Evolutionary conservation across 768 basidiomycete genomes (phyloP).

Genomic region (Pisolithus marmoratus): DNA sequence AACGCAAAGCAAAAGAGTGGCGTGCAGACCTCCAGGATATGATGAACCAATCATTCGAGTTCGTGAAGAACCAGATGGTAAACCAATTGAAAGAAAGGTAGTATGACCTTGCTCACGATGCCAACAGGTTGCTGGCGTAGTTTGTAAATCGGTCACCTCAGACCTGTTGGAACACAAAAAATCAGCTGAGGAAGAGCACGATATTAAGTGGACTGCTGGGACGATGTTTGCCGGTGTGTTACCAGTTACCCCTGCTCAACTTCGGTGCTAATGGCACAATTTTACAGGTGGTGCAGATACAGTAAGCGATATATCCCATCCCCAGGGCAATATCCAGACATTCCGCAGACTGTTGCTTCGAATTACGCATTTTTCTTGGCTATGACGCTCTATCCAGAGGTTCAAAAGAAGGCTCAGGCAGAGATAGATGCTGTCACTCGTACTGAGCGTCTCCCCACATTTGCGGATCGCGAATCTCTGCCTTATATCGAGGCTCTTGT

Average conservation of each 20-base stretch:
- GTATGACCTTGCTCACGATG: background rate
- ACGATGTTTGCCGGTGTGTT: conserved; percentile 20
- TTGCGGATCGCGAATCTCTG: conserved; percentile 7
- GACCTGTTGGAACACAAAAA: conserved; percentile 43
- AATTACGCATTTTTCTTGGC: conserved; percentile 9
- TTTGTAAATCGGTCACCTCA: conserved; percentile 43
- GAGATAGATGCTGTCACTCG: conserved; percentile 10
- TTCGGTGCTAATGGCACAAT: background rate
- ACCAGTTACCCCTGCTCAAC: background rate
- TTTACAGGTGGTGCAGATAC: conserved; percentile 1
- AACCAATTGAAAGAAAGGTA: background rate
- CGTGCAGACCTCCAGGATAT: conserved; percentile 17
- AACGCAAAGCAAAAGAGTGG: conserved; percentile 37
- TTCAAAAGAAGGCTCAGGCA: conserved; percentile 8
- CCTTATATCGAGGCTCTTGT: conserved; percentile 11
- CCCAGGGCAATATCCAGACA: background rate
- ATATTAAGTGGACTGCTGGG: conserved; percentile 26
- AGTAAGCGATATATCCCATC: background rate
- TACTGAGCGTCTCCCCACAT: conserved; percentile 5
- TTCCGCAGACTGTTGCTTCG: conserved; percentile 5
- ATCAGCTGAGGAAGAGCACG: conserved; percentile 31
- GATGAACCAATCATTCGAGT: conserved; percentile 4
- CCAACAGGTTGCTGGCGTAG: conserved; percentile 41
- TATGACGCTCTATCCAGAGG: conserved; percentile 11
- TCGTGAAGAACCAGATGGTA: background rate